These are phyloP conservation scores for Fusarium mundagurra DNA, from an alignment of 2,329 filamentous ascomycete species.

Conservation along the genomic window DNA sequence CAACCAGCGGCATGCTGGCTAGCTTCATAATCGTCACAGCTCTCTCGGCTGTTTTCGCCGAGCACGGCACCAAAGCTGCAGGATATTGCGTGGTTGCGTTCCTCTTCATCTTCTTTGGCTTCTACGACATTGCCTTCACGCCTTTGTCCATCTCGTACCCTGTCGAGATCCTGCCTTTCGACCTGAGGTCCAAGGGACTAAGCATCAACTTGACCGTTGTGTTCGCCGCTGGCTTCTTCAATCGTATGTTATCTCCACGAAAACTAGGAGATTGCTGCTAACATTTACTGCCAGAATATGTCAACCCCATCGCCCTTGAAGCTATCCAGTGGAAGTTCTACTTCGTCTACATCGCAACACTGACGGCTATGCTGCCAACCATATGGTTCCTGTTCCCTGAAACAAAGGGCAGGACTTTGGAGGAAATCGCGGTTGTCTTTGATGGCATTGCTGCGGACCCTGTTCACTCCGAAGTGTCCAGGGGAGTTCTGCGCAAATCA, in stretches of 20 bases:
- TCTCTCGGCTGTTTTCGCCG: constrained; percentile 7
- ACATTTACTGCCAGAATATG: neutral
- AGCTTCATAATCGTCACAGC: constrained; percentile 20
- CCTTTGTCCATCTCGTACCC: constrained; percentile 12
- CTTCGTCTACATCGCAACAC: constrained; percentile 18
- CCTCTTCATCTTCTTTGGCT: constrained; percentile 24
- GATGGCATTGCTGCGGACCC: constrained; percentile 4
- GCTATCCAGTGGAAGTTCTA: constrained; percentile 26
- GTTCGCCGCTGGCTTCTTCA: constrained; percentile 15
- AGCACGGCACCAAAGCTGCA: neutral
- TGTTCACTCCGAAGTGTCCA: neutral
- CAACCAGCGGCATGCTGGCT: constrained; percentile 12
- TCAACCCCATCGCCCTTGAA: constrained; percentile 29
- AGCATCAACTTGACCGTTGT: constrained; percentile 19
- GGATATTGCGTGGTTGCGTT: constrained; percentile 17
- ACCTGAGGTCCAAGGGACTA: constrained; percentile 18
- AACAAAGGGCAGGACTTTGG: constrained; percentile 26
- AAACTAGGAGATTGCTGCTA: rapidly evolving
- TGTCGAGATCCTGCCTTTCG: constrained; percentile 25
- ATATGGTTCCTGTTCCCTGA: constrained; percentile 30
- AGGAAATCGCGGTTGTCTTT: constrained; percentile 23
- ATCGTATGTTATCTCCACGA: neutral
- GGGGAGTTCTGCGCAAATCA: constrained; percentile 1
- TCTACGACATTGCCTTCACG: constrained; percentile 28
- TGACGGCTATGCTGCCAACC: neutral